Evolutionary conservation across 768 basidiomycete genomes (phyloP), one percentile per base, ranked within the genome.

Genomic region (Boletus rex-veris): DNA sequence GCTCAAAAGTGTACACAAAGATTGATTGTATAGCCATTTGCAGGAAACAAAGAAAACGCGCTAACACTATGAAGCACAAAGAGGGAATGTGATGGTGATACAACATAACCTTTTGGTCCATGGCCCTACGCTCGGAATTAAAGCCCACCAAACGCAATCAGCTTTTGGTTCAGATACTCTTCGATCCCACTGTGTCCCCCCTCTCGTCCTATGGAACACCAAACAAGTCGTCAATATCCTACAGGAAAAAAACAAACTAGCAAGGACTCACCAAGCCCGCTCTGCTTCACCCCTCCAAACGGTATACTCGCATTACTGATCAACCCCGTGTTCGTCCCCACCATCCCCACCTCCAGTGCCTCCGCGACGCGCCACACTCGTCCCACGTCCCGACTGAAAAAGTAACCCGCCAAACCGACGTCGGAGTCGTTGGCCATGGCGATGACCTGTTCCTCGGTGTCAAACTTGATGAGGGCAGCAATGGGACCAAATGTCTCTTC

Each of bases 401-500:
- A 95, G 73, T 98, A 97, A 5, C 94, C 95, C 18, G 96, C 93
- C 21, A 99, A 77, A 0, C 97, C 97, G 26, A 89, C 82, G 18
- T 90, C 82, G 1, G 85, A 79, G 61, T 81, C 74, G 71, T 99
- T 98, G 31, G 96, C 96, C 48, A 92, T 71, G 60, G 78, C 77
- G 52, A 98, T 77, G 1, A 93, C 94, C 69, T 98, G 89, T 41
- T 94, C 93, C 73, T 99, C 97, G 0, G 92, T 93, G 70, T 90
- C 84, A 66, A 99, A 99, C 65, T 86, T 87, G 68, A 81, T 85
- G 21, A 99, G 74, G 7, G 90, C 88, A 0, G 93, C 93, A 37
- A 96, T 71, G 0, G 92, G 95, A 0, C 96, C 97, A 64, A 99
- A 99, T 0, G 97, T 98, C 77, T 99, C 97, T 68, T 98, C 97